Conservation (phyloP, 1,139 yeast species). For the Meyerozyma athensensis region DNA sequence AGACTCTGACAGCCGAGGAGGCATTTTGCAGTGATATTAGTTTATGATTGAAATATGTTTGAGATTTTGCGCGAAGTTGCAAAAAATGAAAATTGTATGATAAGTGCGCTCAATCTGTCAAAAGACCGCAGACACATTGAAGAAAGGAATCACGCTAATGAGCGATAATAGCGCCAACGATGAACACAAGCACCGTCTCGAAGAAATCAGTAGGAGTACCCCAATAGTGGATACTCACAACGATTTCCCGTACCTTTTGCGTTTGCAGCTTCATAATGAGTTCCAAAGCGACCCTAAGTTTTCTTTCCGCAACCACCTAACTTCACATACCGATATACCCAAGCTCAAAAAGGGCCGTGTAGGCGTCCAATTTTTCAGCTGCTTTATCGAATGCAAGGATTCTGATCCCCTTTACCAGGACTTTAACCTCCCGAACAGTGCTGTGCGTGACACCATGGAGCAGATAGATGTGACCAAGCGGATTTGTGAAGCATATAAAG, state of each 20-base stretch:
- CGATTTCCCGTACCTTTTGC: slow-evolving; percentile 41
- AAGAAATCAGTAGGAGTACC: slow-evolving; percentile 16
- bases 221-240: slow-evolving; percentile 48
- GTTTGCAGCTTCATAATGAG: slow-evolving; percentile 41
- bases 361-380: slow-evolving; percentile 45
- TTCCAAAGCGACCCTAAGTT: slow-evolving; percentile 23
- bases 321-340: slow-evolving; percentile 38
- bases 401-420: slow-evolving; percentile 33
- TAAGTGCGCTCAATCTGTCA: slow-evolving; percentile 1
- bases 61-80: too few relatives aligned
- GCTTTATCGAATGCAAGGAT: slow-evolving; percentile 41
- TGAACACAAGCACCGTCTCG: too few relatives aligned
- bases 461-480: slow-evolving; percentile 49
- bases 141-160: too few relatives aligned
- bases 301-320: slow-evolving; percentile 27
- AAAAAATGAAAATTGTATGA: neutral
- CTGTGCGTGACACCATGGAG: slow-evolving; percentile 48
- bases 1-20: neutral
- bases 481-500: slow-evolving; percentile 34
- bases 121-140: too few relatives aligned
- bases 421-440: slow-evolving; percentile 34
- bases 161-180: too few relatives aligned
- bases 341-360: slow-evolving; percentile 34
- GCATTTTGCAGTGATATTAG: neutral
- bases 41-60: too few relatives aligned